Evolutionary conservation across 306 rosid species (phyloP), one percentile per base, ranked within the genome.

Genomic region (Phaseolus lunatus): DNA sequence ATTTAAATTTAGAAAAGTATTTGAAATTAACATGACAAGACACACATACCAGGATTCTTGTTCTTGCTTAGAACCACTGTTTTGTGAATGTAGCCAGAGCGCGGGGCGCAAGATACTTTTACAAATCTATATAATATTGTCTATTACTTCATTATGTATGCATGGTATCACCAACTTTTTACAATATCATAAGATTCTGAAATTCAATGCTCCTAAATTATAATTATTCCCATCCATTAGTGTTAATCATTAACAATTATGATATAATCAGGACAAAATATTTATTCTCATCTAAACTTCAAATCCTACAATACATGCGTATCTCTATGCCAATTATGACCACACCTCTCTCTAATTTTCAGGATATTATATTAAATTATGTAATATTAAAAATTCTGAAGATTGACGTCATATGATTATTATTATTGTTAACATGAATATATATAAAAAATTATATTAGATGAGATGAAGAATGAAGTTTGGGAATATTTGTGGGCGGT

Each of bases 401-500:
- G 6, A 31, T 31, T 5, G 35, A 31, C 35, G 35, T 31, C 35
- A 31, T 31, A 24, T 31, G 5, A 31, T 31, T 4, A 2, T 31
- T 31, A 31, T 37, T 37, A 8, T 37, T 37, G 8, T 37, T 2
- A 37, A 0, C 1, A 7, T 37, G 11, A 37, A 37, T 37, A 8
- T 37, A 8, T 37, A 7, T 37, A 37, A 8, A 8, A 8, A 8
- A 7, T 7, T 37, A 37, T 7, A 37, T 9, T 41, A 41, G 63
- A 44, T 67, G 80, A 47, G 66, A 75, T 75, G 65, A 73, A 56
- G 67, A 74, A 41, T 5, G 76, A 80, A 80, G 67, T 15, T 72
- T 16, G 26, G 26, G 16, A 74, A 78, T 47, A 76, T 81, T 72
- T 69, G 72, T 70, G 85, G 85, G 85, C 73, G 66, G 61, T 80